Evolutionary conservation across 345 rosid species (phyloP), one percentile per base, ranked within the genome.

Genomic region (Moricandia moricandioides): DNA sequence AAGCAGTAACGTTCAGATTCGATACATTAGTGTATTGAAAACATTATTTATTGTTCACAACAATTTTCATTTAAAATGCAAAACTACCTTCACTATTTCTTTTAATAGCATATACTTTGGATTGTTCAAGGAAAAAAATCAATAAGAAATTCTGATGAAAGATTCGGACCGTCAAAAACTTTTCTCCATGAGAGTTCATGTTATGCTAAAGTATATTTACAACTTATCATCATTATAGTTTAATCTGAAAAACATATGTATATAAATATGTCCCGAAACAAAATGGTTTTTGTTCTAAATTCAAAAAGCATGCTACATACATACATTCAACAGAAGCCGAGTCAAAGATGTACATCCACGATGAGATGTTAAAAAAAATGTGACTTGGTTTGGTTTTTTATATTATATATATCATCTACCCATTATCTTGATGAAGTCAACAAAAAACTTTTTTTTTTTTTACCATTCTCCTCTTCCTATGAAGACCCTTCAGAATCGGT

Each of bases 291-390:
- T 43, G 57, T 54, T 69, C 55, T 73, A 56, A 51, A 34, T n/a
- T n/a, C n/a, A 56, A 5, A 65, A 79, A 59, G 71, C 73, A 79
- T 65, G 72, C 73, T 81, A 79, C 71, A 51, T 67, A 73, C 16
- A 43, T 40, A 40, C 16, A 43, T 40, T 10, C 73, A 79, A 80
- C 63, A 71, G 61, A 69, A 67, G 65, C 65, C 78, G 64, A 69
- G 69, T 80, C 82, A 79, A 83, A 11, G 68, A 84, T 85, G 79
- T 84, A 81, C 87, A 84, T 67, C 68, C 29, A 58, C 24, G 7
- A 26, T 8, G 51, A 68, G 65, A 78, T 66, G 72, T 62, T 57
- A 78, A 71, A 49, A 49, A 71, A 47, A 71, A 47, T 71, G 58
- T 54, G 34, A 62, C 17, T 8, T 43, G 27, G 6, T 62, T 55